Conservation (phyloP, 106 monocot species). For the Dendrobium chrysotoxum region DNA sequence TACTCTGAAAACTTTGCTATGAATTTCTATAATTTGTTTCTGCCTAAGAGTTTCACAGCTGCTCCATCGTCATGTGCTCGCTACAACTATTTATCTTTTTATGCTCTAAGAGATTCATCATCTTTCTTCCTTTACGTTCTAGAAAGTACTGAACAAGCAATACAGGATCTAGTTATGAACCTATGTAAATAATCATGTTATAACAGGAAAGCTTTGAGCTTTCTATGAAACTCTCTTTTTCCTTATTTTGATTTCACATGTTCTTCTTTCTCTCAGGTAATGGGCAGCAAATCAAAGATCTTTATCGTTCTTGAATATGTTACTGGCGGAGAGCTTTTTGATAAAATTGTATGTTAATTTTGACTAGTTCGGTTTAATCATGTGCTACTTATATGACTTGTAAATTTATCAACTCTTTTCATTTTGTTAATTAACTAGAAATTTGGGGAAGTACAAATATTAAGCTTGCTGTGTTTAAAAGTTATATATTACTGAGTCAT, state of each 20-base stretch:
- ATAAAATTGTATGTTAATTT: constrained; percentile 59
- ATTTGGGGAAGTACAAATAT: not conserved
- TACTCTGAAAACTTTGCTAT: not conserved
- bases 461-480: too few species aligned
- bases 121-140: not conserved
- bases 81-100: not conserved
- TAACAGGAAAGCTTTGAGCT: not conserved
- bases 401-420: too few species aligned
- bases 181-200: not conserved
- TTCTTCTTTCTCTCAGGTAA: constrained; percentile 38
- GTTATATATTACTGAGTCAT: not conserved
- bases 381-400: too few species aligned
- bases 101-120: not conserved
- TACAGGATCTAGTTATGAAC: not conserved
- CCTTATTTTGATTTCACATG: not conserved
- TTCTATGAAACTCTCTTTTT: not conserved
- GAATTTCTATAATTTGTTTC: not conserved
- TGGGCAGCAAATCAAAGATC: constrained; percentile 94
- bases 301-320: constrained; percentile 85
- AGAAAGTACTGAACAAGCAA: not conserved
- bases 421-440: not conserved
- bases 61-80: not conserved
- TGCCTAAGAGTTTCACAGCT: not conserved
- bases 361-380: not conserved
- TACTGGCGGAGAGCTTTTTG: constrained; percentile 87